Evolutionary conservation across 306 rosid species (phyloP).

Genomic region (Quercus variabilis): DNA sequence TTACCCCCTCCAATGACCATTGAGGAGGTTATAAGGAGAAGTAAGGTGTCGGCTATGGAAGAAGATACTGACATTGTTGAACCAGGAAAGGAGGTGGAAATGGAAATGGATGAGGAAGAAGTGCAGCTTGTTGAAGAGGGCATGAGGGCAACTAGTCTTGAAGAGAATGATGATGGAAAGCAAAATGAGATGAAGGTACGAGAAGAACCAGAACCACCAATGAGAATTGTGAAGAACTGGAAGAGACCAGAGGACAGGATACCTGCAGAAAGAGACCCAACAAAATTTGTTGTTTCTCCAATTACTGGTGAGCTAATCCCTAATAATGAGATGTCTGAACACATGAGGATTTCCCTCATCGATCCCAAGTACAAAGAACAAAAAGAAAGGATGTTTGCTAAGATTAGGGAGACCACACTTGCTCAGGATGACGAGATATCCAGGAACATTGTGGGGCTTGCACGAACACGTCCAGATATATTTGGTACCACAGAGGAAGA

Average conservation of each 20-base stretch:
- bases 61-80: constrained; percentile 67
- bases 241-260: constrained; percentile 93
- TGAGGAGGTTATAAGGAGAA: constrained; percentile 94
- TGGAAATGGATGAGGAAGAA: constrained; percentile 99
- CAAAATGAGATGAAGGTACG: constrained; percentile 52
- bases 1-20: constrained; percentile 91
- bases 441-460: constrained; percentile 85
- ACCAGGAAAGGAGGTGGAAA: constrained; percentile 87
- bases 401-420: constrained; percentile 95
- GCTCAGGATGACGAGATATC: constrained; percentile 96
- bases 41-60: constrained; percentile 65
- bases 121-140: constrained; percentile 96
- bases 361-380: constrained; percentile 98
- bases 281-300: constrained; percentile 81
- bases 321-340: constrained; percentile 93
- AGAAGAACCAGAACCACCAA: constrained; percentile 80
- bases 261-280: constrained; percentile 78
- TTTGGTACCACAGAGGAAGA: constrained; percentile 97
- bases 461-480: constrained; percentile 92
- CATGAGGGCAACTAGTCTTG: constrained; percentile 68
- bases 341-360: constrained; percentile 90
- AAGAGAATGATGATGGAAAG: constrained; percentile 58
- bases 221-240: constrained; percentile 98
- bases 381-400: constrained; percentile 96
- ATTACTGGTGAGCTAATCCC: constrained; percentile 90